Base-by-base conservation (phyloP, 2,329 filamentous ascomycete genomes). In the Ophiocordyceps camponoti-leonardi region DNA sequence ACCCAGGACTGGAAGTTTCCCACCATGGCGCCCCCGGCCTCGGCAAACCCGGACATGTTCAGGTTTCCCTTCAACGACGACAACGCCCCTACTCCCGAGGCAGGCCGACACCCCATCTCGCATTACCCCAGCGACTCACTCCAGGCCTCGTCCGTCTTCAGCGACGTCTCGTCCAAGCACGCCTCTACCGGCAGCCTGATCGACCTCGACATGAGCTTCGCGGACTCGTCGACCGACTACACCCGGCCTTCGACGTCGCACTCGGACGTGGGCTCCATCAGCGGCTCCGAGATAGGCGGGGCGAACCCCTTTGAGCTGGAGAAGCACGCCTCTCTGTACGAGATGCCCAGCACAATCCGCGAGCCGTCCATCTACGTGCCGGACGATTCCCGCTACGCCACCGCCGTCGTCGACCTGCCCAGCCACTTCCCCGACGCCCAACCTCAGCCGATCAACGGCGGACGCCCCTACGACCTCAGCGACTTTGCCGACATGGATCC, bases 251-350 rank as follows among this genome's bases (percentile, higher is more conserved):
- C 75, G 2, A 77, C 74, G 0, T 74, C 75, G 12, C 71, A 77
- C 55, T 80, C 76, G 1, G 74, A 78, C 48, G 71, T 67, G 13
- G 69, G 58, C 2, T 77, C 73, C 1, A 62, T 77, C 12, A 66
- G 68, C 8, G 75, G 75, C 44, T 76, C 75, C 1, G 72, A 78
- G 47, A 57, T 72, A 30, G 69, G 72, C 23, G 65, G 68, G 13
- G 67, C 65, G 2, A 75, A 76, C 51, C 75, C 77, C 0, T 81
- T 81, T 47, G 74, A 79, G 46, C 64, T 81, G 4, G 77, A 81
- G 56, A 69, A 72, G n/a, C 76, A 79, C 51, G 65, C 73, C 1
- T 78, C 75, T 1, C 60, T 77, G 1, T 75, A 77, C 49, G 63
- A 62, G 13, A 54, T 58, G 52, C 58, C 64, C 5, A 53, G 59